Percentiles rank a stretch among this genome's conserved stretches.
These are phyloP conservation scores for Claviceps capensis DNA, from an alignment of 2,329 filamentous ascomycete species.

Conservation along the genomic window DNA sequence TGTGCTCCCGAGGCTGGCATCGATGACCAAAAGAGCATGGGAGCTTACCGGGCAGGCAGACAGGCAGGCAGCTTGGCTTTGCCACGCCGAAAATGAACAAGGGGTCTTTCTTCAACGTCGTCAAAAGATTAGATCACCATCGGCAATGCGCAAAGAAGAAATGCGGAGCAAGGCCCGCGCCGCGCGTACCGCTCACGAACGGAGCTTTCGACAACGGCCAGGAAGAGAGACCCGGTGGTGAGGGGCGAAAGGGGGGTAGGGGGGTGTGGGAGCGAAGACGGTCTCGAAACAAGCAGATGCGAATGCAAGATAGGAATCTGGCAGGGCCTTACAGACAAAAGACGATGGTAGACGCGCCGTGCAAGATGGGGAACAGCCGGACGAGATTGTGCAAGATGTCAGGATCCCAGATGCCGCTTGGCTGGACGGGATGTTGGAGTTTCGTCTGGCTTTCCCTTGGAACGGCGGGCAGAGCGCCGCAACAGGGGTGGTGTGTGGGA, in stretches of 20 bases:
- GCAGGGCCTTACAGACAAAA: constrained; percentile 9
- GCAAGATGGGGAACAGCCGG: neutral
- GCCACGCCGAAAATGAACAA: constrained; percentile 7
- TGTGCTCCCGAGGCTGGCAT: neutral
- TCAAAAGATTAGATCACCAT: constrained; percentile 9
- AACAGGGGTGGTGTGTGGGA: constrained; percentile 1
- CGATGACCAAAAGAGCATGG: constrained; percentile 1
- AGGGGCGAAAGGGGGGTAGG: neutral
- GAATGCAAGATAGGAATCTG: constrained; percentile 10
- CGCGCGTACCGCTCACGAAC: constrained; percentile 19
- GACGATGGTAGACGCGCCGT: constrained; percentile 2
- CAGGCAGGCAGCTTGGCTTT: constrained; percentile 2
- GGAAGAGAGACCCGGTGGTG: neutral
- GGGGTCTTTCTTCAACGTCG: neutral
- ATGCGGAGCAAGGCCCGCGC: constrained; percentile 8
- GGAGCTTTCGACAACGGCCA: constrained; percentile 2
- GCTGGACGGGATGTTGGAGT: neutral
- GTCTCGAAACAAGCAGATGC: constrained; percentile 5
- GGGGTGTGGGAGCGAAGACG: constrained; percentile 4
- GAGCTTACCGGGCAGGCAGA: constrained; percentile 6
- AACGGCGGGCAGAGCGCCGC: constrained; percentile 7
- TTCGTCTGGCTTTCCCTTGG: neutral
- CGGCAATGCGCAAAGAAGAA: neutral
- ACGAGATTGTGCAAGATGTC: constrained; percentile 13
- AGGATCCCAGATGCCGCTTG: constrained; percentile 1